Evolutionary conservation across 371 early-diverging fungal species (phyloP).

Genomic region (Sporodiniella umbellata): DNA sequence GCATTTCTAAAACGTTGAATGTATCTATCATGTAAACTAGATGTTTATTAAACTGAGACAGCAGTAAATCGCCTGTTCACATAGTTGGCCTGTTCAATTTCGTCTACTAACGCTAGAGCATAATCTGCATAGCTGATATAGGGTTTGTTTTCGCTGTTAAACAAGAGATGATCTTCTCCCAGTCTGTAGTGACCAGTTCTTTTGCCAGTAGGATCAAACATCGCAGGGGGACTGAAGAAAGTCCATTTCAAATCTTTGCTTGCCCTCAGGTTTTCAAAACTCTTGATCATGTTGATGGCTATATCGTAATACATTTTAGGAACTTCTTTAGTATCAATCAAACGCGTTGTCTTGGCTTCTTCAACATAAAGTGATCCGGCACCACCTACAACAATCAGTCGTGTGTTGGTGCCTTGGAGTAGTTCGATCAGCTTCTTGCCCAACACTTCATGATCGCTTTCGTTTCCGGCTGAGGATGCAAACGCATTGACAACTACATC

Average conservation of each 20-base stretch:
- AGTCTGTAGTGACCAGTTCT: conserved; percentile 1
- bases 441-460: background rate
- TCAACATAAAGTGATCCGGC: conserved; percentile 1
- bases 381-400: conserved; percentile 2
- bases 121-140: conserved; percentile 5
- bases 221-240: conserved; percentile 1
- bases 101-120: conserved; percentile 2
- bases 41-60: background rate
- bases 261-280: background rate
- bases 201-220: conserved; percentile 2
- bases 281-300: background rate
- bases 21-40: too few relatives aligned
- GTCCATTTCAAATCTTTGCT: background rate
- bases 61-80: conserved; percentile 1
- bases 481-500: conserved; percentile 3
- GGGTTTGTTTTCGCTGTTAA: conserved; percentile 1
- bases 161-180: background rate
- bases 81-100: conserved; percentile 1
- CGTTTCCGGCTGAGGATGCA: background rate
- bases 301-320: background rate
- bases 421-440: background rate
- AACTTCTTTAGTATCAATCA: background rate
- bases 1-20: too few relatives aligned
- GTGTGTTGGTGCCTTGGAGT: background rate
- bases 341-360: background rate